Conservation (phyloP, 2,329 filamentous ascomycete species). For the Penicillium polonicum region DNA sequence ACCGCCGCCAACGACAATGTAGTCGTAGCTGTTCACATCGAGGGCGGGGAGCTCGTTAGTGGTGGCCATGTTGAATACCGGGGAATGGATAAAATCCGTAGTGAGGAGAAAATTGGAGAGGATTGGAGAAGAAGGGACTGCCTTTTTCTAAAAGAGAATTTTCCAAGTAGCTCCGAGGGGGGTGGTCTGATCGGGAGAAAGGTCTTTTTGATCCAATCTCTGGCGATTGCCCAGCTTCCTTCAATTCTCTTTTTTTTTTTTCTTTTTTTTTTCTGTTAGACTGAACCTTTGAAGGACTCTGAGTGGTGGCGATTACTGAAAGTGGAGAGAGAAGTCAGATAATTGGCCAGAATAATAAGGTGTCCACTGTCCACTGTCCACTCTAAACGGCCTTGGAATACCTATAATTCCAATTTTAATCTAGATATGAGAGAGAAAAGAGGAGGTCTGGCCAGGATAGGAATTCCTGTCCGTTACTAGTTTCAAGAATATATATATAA, state of each 20-base stretch:
- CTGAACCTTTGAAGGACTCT: constrained; percentile 11
- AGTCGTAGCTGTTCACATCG: constrained; percentile 72
- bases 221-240: constrained; percentile 9
- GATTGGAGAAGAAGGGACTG: not conserved
- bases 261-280: constrained; percentile 12
- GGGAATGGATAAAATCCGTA: not conserved
- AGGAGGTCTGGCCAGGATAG: not conserved
- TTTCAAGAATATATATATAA: not conserved
- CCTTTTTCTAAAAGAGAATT: not conserved
- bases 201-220: constrained; percentile 11
- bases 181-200: constrained; percentile 15
- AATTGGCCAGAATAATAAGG: constrained; percentile 5
- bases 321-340: constrained; percentile 6
- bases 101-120: constrained; percentile 6
- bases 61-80: constrained; percentile 54
- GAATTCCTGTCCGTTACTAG: not conserved
- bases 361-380: constrained; percentile 3
- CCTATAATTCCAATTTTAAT: not conserved
- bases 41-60: constrained; percentile 65
- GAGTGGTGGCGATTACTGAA: constrained; percentile 17
- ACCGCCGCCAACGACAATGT: constrained; percentile 80
- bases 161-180: not conserved
- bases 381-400: not conserved
- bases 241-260: constrained; percentile 11
- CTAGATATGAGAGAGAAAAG: not conserved